These are phyloP conservation scores for Fusarium longipes DNA, from an alignment of 2,329 filamentous ascomycete species.

Conservation along the genomic window DNA sequence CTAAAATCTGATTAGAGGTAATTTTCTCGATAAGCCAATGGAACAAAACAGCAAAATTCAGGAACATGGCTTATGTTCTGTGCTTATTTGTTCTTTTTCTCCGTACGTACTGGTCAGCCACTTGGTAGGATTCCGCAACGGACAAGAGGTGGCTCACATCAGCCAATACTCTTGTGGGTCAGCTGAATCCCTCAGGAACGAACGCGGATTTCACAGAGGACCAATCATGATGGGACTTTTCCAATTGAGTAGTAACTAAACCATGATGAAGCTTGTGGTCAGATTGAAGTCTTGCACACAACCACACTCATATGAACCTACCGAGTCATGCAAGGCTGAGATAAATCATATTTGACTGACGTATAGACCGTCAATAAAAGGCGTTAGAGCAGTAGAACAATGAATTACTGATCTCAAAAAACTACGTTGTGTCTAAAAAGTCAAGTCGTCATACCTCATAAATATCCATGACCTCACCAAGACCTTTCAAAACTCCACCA, in stretches of 20 bases:
- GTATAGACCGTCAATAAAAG: not conserved
- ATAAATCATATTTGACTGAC: not conserved
- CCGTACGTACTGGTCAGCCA: not conserved
- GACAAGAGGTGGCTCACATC: not conserved
- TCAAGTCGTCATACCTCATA: not conserved
- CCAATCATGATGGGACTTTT: not conserved
- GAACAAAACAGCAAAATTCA: not conserved
- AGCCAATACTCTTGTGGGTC: not conserved
- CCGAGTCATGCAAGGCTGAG: not conserved
- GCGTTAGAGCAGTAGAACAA: not conserved
- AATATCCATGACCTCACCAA: constrained; percentile 3
- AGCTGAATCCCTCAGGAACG: not conserved
- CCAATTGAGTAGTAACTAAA: not conserved
- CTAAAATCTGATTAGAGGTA: not conserved
- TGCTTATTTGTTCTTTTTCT: not conserved
- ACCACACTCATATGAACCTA: not conserved
- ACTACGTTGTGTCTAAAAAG: not conserved
- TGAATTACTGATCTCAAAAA: not conserved
- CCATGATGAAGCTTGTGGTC: not conserved
- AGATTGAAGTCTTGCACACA: not conserved
- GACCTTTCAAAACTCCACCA: not conserved
- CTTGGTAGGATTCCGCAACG: not conserved
- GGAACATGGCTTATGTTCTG: not conserved
- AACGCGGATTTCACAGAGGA: not conserved
- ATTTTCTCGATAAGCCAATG: not conserved